Evolutionary conservation across 2,329 filamentous ascomycete species (phyloP).

Genomic region (Pyricularia pennisetigena): DNA sequence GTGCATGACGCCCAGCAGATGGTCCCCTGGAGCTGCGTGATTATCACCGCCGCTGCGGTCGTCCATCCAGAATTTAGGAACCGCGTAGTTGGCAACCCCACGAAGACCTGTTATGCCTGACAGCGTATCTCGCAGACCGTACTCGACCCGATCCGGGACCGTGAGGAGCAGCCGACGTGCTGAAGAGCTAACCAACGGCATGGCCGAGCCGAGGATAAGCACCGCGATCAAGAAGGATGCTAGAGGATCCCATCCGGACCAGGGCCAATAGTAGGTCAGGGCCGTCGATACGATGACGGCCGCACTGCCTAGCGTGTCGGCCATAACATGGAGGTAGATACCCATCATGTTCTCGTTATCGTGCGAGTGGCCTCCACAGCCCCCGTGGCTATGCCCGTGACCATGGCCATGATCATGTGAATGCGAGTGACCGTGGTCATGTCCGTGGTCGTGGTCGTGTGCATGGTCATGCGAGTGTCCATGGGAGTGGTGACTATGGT

Average conservation of each 20-base stretch:
- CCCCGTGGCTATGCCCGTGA: slow-evolving; percentile 18
- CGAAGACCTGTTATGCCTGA: slow-evolving; percentile 73
- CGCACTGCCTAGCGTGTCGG: slow-evolving; percentile 87
- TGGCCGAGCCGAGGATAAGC: slow-evolving; percentile 84
- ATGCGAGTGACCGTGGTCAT: slow-evolving; percentile 18
- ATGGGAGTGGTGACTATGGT: slow-evolving; percentile 26
- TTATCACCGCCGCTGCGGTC: slow-evolving; percentile 36
- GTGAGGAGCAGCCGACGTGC: slow-evolving; percentile 77
- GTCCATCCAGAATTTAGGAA: slow-evolving; percentile 88
- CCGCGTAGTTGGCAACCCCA: slow-evolving; percentile 77
- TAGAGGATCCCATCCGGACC: slow-evolving; percentile 89
- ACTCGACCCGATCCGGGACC: slow-evolving; percentile 77
- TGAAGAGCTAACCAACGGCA: slow-evolving; percentile 77
- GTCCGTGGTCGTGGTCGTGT: slow-evolving; percentile 19
- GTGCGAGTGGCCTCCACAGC: slow-evolving; percentile 38
- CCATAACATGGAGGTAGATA: slow-evolving; percentile 91
- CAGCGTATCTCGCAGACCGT: slow-evolving; percentile 75
- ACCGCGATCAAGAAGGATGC: slow-evolving; percentile 90
- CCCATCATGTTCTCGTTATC: slow-evolving; percentile 97
- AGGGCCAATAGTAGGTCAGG: slow-evolving; percentile 77
- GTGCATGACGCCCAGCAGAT: slow-evolving; percentile 76
- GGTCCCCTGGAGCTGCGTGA: slow-evolving; percentile 20
- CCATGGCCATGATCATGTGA: slow-evolving; percentile 19
- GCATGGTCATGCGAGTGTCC: slow-evolving; percentile 19
- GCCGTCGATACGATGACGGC: slow-evolving; percentile 90